phyloP scores from a whole-genome alignment of 352 stramenopile genomes.

The Globisporangium megalacanthum region DNA sequence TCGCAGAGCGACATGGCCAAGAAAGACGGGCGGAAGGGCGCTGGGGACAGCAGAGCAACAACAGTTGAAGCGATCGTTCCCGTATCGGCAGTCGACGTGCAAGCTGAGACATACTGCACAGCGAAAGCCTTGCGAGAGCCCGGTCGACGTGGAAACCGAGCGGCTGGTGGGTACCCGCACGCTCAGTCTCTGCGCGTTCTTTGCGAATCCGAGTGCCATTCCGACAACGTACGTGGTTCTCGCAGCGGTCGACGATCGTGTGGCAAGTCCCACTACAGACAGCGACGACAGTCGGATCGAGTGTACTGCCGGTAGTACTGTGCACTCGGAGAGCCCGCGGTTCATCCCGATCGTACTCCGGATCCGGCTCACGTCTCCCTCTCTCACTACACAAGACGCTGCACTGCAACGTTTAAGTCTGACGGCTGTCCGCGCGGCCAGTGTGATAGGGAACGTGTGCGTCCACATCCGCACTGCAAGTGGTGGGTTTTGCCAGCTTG shows the following conservation, averaged over 20 bases:
- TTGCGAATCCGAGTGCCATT: background rate
- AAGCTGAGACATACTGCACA: background rate
- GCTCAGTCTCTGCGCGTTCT: slow-evolving; percentile 6
- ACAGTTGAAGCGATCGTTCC: background rate
- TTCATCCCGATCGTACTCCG: slow-evolving; percentile 6
- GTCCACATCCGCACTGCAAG: slow-evolving; percentile 2
- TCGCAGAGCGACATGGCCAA: background rate
- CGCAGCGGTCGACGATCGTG: background rate
- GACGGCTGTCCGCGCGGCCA: background rate
- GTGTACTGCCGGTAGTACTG: background rate
- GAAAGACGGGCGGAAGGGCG: background rate
- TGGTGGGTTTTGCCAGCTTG: slow-evolving; percentile 4
- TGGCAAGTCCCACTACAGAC: background rate
- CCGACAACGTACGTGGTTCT: slow-evolving; percentile 4
- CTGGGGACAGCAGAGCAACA: background rate
- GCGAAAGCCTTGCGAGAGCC: background rate
- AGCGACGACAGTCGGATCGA: background rate
- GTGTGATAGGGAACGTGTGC: slow-evolving; percentile 4
- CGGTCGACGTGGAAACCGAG: background rate
- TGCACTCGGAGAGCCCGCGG: too few species aligned
- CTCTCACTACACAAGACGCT: background rate
- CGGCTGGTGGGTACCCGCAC: background rate
- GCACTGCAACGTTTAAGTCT: background rate
- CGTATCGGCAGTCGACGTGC: background rate
- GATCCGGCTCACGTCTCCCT: background rate